These are phyloP conservation scores for Acrocalymma vagum DNA, from an alignment of 2,329 filamentous ascomycete genomes.

Conservation along the genomic window DNA sequence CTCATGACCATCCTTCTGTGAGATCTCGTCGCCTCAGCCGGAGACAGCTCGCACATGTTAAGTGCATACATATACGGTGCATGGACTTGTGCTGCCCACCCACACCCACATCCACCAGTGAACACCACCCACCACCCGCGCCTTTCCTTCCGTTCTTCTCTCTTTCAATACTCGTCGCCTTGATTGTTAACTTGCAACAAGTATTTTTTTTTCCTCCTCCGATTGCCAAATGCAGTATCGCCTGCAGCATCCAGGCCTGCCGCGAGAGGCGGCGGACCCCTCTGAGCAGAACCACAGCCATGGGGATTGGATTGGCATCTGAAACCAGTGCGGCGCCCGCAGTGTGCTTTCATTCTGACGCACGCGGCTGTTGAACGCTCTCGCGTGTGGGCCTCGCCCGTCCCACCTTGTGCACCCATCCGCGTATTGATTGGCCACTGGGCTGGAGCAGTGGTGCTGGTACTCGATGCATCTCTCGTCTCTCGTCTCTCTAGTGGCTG, in stretches of 20 bases:
- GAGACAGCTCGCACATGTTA: too few species aligned
- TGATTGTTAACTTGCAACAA: conserved; percentile 5
- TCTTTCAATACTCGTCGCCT: too few species aligned
- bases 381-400: conserved; percentile 38
- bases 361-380: conserved; percentile 41
- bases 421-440: conserved; percentile 26
- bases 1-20: too few species aligned
- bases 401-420: conserved; percentile 25
- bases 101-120: too few species aligned
- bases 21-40: too few species aligned
- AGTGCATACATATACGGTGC: too few species aligned
- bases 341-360: conserved; percentile 29
- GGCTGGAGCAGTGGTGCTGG: too few species aligned
- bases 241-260: conserved; percentile 19
- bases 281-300: conserved; percentile 27
- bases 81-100: too few species aligned
- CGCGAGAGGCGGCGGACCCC: conserved; percentile 25
- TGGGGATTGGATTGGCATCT: conserved; percentile 35
- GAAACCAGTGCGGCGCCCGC: conserved; percentile 35
- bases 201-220: conserved; percentile 7
- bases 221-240: conserved; percentile 16
- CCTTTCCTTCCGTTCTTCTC: too few species aligned
- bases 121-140: too few species aligned
- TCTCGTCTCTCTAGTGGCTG: too few species aligned
- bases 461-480: conserved; percentile 3